Evolutionary conservation across 192 early-diverging fungal genomes (phyloP), one percentile per base, ranked within the genome.

Genomic region (Coemansia sp.): DNA sequence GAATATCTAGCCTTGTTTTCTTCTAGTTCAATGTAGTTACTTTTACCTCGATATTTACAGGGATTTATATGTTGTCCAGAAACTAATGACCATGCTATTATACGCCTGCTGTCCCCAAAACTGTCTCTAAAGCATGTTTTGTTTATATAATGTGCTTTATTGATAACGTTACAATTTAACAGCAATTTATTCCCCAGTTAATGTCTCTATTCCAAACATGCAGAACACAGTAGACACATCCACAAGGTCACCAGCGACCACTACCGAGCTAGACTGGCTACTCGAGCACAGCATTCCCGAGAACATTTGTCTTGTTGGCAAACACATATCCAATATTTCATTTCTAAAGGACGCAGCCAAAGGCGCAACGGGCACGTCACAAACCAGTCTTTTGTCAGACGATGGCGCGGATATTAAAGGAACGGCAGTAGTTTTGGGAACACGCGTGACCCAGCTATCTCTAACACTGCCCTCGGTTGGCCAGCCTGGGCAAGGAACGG

Each of bases 211-310:
- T n/a, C 13, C 14, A 43, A 43, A n/a, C 41, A 43, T 43, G 41
- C 41, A 43, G 41, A 16, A 10, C 12, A 43, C 14, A 43, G 13
- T 4, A 43, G 41, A 43, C 13, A 12, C 14, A 43, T n/a, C 41
- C 41, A 43, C 41, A 43, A 43, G 16, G 16, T 5, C 18, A 18
- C n/a, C 16, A 18, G 47, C 18, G 19, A 64, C 66, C 38, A 59
- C 61, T 13, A 37, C 45, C 0, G 75, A 78, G 57, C 59, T 72
- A 3, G 32, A 54, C 19, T 78, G 75, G 75, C 70, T 78, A 16
- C 66, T 78, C 35, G 39, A 37, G 1, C 62, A 72, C 22, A 71
- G 70, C 49, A 78, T 78, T 35, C 75, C 75, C n/a, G 51, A 73
- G 18, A 63, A 26, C n/a, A 61, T 72, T 2, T 4, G 18, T 11